Evolutionary conservation across 345 rosid genomes (phyloP).

Genomic region (Anacardium occidentale): DNA sequence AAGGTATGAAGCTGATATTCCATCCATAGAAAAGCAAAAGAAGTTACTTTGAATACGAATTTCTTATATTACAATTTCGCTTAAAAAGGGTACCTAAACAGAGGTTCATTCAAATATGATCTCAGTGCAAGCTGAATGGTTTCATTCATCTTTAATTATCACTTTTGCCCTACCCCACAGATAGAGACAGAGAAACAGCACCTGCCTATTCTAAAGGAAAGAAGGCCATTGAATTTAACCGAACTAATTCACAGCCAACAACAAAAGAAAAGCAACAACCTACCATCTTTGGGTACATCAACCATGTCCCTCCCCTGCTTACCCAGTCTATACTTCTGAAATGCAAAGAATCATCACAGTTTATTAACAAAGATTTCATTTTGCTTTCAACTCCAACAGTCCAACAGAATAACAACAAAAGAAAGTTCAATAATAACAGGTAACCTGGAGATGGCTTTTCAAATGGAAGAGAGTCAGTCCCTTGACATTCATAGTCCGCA

Average conservation of each 20-base stretch:
- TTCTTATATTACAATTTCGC: background rate
- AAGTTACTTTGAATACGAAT: constrained; percentile 14
- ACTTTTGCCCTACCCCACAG: background rate
- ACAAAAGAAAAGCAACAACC: constrained; percentile 11
- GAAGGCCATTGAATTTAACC: constrained; percentile 8
- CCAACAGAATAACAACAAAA: background rate
- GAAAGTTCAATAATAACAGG: constrained; percentile 11
- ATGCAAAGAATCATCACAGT: constrained; percentile 17
- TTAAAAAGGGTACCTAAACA: background rate
- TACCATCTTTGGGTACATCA: constrained; percentile 60
- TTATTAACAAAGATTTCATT: constrained; percentile 6
- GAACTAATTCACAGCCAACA: background rate
- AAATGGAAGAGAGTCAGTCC: constrained; percentile 89
- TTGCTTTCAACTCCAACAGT: background rate
- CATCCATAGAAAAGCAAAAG: constrained; percentile 21
- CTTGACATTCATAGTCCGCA: constrained; percentile 92
- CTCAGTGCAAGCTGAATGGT: background rate
- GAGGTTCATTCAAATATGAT: constrained; percentile 6
- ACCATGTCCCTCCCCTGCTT: constrained; percentile 75
- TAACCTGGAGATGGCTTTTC: constrained; percentile 93
- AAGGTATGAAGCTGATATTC: constrained; percentile 50
- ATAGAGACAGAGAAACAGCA: background rate
- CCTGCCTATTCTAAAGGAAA: background rate
- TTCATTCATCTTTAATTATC: background rate
- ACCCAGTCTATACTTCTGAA: constrained; percentile 85